These are phyloP conservation scores for Saturnispora silvae DNA, from an alignment of 805 yeast species.

Conservation along the genomic window DNA sequence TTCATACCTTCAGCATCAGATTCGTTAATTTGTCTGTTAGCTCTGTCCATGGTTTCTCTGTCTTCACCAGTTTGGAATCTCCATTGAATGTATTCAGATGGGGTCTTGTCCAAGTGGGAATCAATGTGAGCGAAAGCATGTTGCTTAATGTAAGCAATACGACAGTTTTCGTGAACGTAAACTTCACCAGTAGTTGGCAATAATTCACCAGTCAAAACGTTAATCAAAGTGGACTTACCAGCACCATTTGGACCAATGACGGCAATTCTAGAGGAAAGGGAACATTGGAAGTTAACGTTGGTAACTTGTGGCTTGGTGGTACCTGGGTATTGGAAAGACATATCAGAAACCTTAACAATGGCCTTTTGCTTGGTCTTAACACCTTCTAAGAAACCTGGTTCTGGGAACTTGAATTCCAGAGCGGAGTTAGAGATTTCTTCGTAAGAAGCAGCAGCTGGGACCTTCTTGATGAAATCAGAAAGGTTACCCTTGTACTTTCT, in stretches of 20 bases:
- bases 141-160: conserved; percentile 99
- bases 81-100: conserved; percentile 99
- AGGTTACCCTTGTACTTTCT: conserved; percentile 99
- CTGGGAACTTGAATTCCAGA: conserved; percentile 95
- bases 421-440: conserved; percentile 98
- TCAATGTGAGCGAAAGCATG: conserved; percentile 99
- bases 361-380: conserved; percentile 99
- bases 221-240: conserved; percentile 98
- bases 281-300: conserved; percentile 96
- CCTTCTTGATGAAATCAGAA: conserved; percentile 96
- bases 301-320: conserved; percentile 88
- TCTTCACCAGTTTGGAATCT: conserved; percentile 99
- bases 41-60: conserved; percentile 99
- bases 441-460: conserved; percentile 98
- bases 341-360: conserved; percentile 93
- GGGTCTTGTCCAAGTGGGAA: conserved; percentile 97
- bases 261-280: conserved; percentile 98
- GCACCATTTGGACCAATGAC: conserved; percentile 99
- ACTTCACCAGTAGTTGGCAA: conserved; percentile 98
- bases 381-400: conserved; percentile 99
- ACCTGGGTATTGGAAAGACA: conserved; percentile 99
- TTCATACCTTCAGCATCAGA: conserved; percentile 96
- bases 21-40: conserved; percentile 96
- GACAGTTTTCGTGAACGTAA: conserved; percentile 98
- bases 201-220: conserved; percentile 98